Evolutionary conservation across 352 stramenopile species (phyloP), one percentile per base, ranked within the genome.

Genomic region (Thraustotheca clavata): DNA sequence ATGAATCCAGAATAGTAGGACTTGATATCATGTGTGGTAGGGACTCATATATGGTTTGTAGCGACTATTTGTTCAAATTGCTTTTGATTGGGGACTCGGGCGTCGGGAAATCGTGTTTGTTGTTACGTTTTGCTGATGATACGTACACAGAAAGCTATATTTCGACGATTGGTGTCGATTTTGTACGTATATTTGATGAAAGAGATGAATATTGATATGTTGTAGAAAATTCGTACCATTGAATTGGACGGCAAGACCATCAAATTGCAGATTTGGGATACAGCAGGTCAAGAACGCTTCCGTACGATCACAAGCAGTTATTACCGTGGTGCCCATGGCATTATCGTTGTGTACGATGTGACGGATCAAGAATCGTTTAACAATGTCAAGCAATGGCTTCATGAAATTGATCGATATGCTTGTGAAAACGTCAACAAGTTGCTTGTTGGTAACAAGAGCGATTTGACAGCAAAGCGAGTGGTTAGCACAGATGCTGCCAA

Each of bases 251-350:
- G 91, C 68, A 99, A 99, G 83, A 99, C 93, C 54, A 98, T 99
- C 81, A 99, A 99, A 84, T 87, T 99, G 40, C 96, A 99, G 85
- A 99, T 99, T 86, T 99, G 97, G 97, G 97, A 99, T 79, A 99
- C 97, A 26, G 97, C 97, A 36, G 97, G 97, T 61, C 97, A 99
- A 80, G 97, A 99, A 75, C 91, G 96, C 68, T 99, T 99, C 87
- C 93, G 97, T 68, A 99, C 96, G 34, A 99, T 99, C 76, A 99
- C 97, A 59, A 98, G 87, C 70, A 96, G 80, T 34, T 99, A 99
- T 81, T 99, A 99, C 84, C 91, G 97, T 67, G 95, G 95, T 67
- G 97, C 97, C 18, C 93, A 99, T 73, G 97, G 97, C 43, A 99
- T 99, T 76, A 98, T 99, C 65, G 87, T 99, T 14, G 96, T 99